Percentiles rank a stretch among this genome's conserved stretches.
Evolutionary conservation across 2,329 filamentous ascomycete genomes (phyloP).

Genomic region (Zopfia rhizophila): DNA sequence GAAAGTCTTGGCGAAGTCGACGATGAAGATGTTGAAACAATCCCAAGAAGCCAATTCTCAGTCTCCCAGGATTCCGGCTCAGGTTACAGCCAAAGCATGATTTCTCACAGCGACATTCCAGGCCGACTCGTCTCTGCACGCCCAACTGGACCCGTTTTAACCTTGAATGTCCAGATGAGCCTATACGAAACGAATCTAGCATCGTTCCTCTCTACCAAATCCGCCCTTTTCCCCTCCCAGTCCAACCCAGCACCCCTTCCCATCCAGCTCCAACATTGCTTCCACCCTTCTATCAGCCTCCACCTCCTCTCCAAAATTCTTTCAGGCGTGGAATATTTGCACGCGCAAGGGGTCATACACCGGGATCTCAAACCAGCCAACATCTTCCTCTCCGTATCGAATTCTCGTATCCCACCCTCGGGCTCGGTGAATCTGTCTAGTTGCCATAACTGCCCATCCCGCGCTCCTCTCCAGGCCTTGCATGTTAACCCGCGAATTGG

Average conservation of each 20-base stretch:
- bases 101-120: conserved; percentile 50
- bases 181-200: conserved; percentile 71
- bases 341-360: conserved; percentile 69
- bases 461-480: conserved; percentile 32
- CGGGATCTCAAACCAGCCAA: conserved; percentile 76
- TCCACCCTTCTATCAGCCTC: conserved; percentile 67
- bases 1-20: conserved; percentile 47
- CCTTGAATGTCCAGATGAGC: conserved; percentile 75
- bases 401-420: conserved; percentile 45
- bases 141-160: conserved; percentile 49
- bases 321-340: conserved; percentile 72
- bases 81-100: conserved; percentile 42
- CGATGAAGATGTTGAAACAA: conserved; percentile 62
- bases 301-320: conserved; percentile 68
- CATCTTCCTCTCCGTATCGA: conserved; percentile 68
- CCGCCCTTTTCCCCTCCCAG: conserved; percentile 16
- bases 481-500: conserved; percentile 71
- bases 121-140: conserved; percentile 33
- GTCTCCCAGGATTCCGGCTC: conserved; percentile 26
- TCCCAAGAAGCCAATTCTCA: conserved; percentile 47
- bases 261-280: conserved; percentile 66
- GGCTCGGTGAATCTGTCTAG: conserved; percentile 59
- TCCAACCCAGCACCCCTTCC: conserved; percentile 16
- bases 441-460: conserved; percentile 58
- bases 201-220: conserved; percentile 61